Evolutionary conservation across 2,329 filamentous ascomycete genomes (phyloP).

Genomic region (Blastomyces emzantsi): DNA sequence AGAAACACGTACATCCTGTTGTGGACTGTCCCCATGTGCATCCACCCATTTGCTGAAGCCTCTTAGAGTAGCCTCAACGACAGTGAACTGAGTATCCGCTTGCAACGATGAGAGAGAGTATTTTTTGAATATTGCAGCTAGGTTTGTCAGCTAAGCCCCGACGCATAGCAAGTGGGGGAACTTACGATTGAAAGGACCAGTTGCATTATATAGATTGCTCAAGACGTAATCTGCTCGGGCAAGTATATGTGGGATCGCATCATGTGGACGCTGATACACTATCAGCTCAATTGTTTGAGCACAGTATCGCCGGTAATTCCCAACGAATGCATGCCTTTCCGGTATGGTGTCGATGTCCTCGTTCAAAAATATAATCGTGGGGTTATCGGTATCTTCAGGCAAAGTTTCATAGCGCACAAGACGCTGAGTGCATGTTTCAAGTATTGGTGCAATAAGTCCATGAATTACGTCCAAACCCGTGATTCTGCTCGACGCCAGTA

Average conservation of each 20-base stretch:
- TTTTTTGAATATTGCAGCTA: conserved; percentile 34
- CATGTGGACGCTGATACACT: conserved; percentile 68
- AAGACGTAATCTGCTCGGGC: conserved; percentile 64
- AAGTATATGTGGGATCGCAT: conserved; percentile 84
- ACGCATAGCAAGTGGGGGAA: conserved; percentile 10
- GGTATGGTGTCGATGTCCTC: conserved; percentile 94
- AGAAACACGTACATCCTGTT: conserved; percentile 36
- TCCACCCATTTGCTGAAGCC: conserved; percentile 76
- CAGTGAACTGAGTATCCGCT: conserved; percentile 80
- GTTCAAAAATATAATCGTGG: conserved; percentile 70
- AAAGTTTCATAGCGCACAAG: conserved; percentile 81
- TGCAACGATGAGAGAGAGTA: conserved; percentile 46
- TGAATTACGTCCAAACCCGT: conserved; percentile 50
- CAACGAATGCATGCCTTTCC: conserved; percentile 87
- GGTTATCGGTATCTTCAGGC: conserved; percentile 70
- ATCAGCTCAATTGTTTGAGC: conserved; percentile 79
- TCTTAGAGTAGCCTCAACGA: conserved; percentile 80
- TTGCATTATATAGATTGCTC: conserved; percentile 63
- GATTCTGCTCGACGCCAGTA: conserved; percentile 64
- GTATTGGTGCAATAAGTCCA: conserved; percentile 60
- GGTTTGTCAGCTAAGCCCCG: conserved; percentile 6
- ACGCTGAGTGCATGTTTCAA: conserved; percentile 75
- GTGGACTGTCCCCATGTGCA: conserved; percentile 43
- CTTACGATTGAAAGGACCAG: conserved; percentile 58
- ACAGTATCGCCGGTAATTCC: conserved; percentile 90